Evolutionary conservation across 2,329 filamentous ascomycete genomes (phyloP), one percentile per base, ranked within the genome.

Genomic region (Huntiella moniliformis): DNA sequence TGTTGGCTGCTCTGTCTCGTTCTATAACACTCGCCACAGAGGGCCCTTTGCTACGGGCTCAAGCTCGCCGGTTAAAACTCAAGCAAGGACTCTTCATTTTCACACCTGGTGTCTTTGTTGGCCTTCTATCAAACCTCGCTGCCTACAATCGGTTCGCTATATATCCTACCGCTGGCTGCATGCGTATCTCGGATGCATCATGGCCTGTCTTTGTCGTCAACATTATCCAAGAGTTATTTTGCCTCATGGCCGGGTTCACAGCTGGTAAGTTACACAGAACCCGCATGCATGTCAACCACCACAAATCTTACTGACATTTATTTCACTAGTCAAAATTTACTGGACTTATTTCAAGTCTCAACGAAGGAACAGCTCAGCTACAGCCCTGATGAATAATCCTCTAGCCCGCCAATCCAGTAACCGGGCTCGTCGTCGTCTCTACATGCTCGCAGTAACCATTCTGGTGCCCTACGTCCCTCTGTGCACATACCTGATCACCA

Each of bases 71-170:
- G 1, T 61, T 64, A 16, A 64, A 63, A 44, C 47, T 68, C 6
- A 48, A 65, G 4, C 71, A 76, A 52, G 64, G 65, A 3, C 58
- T 70, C 50, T 64, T 74, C 59, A 70, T 77, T 50, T 73, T 76
- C 45, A 63, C 69, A 1, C 48, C 71, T 3, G 71, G 71, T 0
- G 6, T 71, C 11, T 28, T 74, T 33, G 67, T 74, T 57, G 47
- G 68, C 5, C 54, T 60, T 6, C 63, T 69, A 54, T 66, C 65
- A 0, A 70, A 64, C 54, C 66, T 70, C 13, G 57, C 68, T 11
- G 59, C 67, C 3, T 54, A 58, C 1, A 62, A 68, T 46, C 61
- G 73, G 16, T 76, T 70, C 53, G 58, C 61, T 18, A 54, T 77
- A 32, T 64, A 60, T 22, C 65, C 71, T 0, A 55, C 73, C 35